phyloP scores from a whole-genome alignment of 2,329 filamentous ascomycete genomes.

The Cladosporium sphaerospermum region DNA sequence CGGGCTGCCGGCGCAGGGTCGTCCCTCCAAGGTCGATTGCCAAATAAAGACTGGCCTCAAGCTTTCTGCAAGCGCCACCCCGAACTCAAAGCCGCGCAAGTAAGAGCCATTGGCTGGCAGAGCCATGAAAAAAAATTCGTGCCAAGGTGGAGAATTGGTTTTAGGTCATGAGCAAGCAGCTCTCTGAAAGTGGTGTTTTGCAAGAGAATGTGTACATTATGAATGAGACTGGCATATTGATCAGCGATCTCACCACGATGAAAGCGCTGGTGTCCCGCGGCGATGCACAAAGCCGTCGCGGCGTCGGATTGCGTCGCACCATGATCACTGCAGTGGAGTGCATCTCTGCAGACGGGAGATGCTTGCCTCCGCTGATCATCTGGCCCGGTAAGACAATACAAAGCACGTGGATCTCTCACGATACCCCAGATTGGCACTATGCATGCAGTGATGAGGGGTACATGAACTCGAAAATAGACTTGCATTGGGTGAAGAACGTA shows the following conservation, averaged over 20 bases:
- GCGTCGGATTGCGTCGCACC: slow-evolving; percentile 22
- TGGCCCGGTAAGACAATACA: slow-evolving; percentile 24
- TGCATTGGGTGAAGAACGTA: slow-evolving; percentile 4
- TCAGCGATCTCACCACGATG: slow-evolving; percentile 23
- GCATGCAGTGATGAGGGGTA: slow-evolving; percentile 2
- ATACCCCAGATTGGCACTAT: slow-evolving; percentile 23
- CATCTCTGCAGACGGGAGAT: slow-evolving; percentile 21
- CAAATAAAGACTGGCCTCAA: slow-evolving; percentile 18
- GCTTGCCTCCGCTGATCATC: slow-evolving; percentile 24
- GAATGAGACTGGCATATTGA: slow-evolving; percentile 31
- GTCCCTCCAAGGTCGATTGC: not conserved
- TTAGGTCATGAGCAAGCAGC: slow-evolving; percentile 23
- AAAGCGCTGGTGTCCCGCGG: slow-evolving; percentile 30
- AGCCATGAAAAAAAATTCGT: slow-evolving; percentile 25
- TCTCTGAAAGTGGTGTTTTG: slow-evolving; percentile 2
- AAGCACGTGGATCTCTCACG: slow-evolving; percentile 24
- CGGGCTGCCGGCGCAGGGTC: not conserved
- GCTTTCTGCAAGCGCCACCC: slow-evolving; percentile 21
- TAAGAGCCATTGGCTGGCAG: slow-evolving; percentile 23
- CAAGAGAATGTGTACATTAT: slow-evolving; percentile 33
- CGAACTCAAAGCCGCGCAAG: slow-evolving; percentile 21
- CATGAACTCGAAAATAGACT: not conserved
- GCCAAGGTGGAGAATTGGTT: slow-evolving; percentile 29
- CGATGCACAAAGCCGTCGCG: slow-evolving; percentile 21
- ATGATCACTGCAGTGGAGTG: slow-evolving; percentile 24